Evolutionary conservation across 2,329 filamentous ascomycete genomes (phyloP).

Genomic region (Aspergillus vadensis): DNA sequence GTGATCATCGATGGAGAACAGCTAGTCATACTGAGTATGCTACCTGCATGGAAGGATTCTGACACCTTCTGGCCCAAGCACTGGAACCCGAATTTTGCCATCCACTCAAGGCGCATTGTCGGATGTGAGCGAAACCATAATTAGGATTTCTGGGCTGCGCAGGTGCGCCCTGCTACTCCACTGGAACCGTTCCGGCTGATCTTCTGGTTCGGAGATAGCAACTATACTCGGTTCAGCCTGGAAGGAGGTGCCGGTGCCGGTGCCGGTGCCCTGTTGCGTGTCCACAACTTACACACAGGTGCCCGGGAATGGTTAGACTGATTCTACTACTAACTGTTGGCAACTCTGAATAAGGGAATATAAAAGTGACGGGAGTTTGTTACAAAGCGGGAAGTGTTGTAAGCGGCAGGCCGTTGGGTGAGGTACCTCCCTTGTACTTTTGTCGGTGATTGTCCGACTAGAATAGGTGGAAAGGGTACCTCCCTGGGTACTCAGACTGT

Average conservation of each 20-base stretch:
- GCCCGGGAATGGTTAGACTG: neutral
- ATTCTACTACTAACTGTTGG: neutral
- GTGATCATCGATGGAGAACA: neutral
- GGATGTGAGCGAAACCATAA: neutral
- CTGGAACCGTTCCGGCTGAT: slow-evolving; percentile 2
- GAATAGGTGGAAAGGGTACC: neutral
- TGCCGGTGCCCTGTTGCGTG: too few relatives aligned
- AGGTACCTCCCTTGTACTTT: neutral
- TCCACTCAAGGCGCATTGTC: neutral
- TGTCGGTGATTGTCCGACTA: neutral
- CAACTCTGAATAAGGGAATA: neutral
- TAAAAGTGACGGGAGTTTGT: neutral
- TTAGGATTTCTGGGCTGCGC: neutral
- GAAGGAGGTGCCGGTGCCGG: too few relatives aligned
- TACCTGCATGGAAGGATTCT: neutral
- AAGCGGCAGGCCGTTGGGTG: neutral
- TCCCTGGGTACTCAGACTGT: neutral
- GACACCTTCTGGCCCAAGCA: neutral
- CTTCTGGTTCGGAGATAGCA: neutral
- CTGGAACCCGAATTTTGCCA: slow-evolving; percentile 1
- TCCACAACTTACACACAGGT: neutral
- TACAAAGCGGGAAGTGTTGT: neutral
- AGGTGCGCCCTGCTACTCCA: neutral
- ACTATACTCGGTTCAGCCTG: neutral
- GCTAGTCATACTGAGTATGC: neutral